Conservation (phyloP, 2,329 filamentous ascomycete species). For the Diaporthe sp. region DNA sequence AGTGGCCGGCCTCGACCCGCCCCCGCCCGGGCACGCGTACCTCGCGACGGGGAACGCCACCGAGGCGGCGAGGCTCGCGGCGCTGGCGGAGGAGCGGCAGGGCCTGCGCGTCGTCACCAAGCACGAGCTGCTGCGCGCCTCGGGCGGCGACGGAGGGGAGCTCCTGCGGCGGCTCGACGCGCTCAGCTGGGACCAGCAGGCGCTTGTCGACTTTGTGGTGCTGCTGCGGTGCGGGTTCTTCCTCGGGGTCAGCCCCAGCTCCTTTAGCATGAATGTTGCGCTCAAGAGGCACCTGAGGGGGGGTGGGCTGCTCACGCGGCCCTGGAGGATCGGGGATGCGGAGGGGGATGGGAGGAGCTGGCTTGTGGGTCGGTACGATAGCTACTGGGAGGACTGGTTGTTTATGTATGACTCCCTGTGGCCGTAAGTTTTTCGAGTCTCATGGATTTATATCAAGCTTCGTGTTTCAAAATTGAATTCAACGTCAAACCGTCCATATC, state of each 20-base stretch:
- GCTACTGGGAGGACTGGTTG: constrained; percentile 64
- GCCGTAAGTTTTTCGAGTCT: constrained; percentile 47
- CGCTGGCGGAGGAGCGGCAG: constrained; percentile 50
- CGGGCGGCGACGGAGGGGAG: constrained; percentile 43
- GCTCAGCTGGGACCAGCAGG: constrained; percentile 61
- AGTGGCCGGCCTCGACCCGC: constrained; percentile 46
- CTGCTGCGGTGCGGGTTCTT: constrained; percentile 57
- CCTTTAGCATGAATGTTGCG: constrained; percentile 62
- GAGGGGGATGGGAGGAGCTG: constrained; percentile 57
- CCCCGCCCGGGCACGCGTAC: constrained; percentile 52
- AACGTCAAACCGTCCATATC: accelerated
- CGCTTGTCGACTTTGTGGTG: constrained; percentile 58
- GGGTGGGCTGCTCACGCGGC: constrained; percentile 57
- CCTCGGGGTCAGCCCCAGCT: constrained; percentile 61
- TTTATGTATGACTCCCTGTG: constrained; percentile 63
- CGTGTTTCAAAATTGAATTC: background rate
- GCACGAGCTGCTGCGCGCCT: constrained; percentile 51
- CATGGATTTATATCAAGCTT: background rate
- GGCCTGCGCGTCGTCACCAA: constrained; percentile 56
- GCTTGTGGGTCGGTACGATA: constrained; percentile 59
- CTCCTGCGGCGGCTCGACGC: constrained; percentile 51
- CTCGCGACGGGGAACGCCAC: constrained; percentile 61
- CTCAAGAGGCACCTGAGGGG: constrained; percentile 59
- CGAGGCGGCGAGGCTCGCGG: constrained; percentile 56
- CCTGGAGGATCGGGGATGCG: constrained; percentile 58